Evolutionary conservation across 352 stramenopile species (phyloP).

Genomic region (Phytophthora foliorum): DNA sequence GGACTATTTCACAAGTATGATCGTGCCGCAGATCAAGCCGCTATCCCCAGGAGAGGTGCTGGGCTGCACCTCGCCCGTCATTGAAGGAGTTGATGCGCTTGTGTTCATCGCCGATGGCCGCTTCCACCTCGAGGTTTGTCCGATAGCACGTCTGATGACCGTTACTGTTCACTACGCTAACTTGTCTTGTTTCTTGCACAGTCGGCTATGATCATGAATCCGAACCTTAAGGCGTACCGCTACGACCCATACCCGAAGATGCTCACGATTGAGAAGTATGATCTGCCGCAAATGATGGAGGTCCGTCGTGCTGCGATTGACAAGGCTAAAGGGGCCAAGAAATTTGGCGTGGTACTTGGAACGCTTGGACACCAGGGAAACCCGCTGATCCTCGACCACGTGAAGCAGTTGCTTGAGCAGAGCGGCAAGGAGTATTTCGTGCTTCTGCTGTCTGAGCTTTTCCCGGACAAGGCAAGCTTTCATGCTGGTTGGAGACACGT

Average conservation of each 20-base stretch:
- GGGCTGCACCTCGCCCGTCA: slow-evolving; percentile 97
- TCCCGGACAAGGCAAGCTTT: slow-evolving; percentile 86
- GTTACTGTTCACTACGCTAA: background rate
- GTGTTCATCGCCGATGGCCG: slow-evolving; percentile 99
- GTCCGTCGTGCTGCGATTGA: slow-evolving; percentile 90
- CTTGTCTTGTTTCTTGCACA: slow-evolving; percentile 29
- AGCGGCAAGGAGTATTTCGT: slow-evolving; percentile 95
- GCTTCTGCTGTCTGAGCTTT: slow-evolving; percentile 98
- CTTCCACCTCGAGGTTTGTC: slow-evolving; percentile 98
- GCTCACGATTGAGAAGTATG: slow-evolving; percentile 98
- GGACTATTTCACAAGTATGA: slow-evolving; percentile 83
- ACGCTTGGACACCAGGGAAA: slow-evolving; percentile 99
- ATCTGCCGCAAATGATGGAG: slow-evolving; percentile 96
- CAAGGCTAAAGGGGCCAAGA: slow-evolving; percentile 78
- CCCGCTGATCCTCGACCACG: slow-evolving; percentile 94
- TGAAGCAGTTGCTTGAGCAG: slow-evolving; percentile 90
- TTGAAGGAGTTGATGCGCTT: slow-evolving; percentile 93
- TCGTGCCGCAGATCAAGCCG: slow-evolving; percentile 97
- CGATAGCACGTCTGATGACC: background rate
- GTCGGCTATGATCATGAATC: slow-evolving; percentile 99
- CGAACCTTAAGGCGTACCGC: slow-evolving; percentile 94
- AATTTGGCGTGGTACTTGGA: slow-evolving; percentile 98
- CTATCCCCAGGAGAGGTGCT: slow-evolving; percentile 98
- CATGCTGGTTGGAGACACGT: background rate
- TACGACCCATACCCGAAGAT: slow-evolving; percentile 99